Conservation (phyloP, 371 early-diverging fungal species). For the Saksenaea oblongispora region DNA sequence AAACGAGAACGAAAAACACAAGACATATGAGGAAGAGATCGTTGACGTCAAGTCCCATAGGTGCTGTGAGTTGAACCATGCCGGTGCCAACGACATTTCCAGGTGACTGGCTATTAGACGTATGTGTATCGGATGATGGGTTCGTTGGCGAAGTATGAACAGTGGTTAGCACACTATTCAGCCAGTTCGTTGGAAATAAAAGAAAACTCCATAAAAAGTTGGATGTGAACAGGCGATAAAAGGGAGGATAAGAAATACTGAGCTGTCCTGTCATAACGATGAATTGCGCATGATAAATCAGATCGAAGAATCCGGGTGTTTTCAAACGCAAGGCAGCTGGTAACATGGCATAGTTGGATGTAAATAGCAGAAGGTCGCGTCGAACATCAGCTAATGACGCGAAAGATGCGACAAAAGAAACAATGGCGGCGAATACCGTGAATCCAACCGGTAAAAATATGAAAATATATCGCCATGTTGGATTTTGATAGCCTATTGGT, state of each 20-base stretch:
- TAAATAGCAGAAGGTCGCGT: conserved; percentile 45
- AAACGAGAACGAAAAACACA: conserved; percentile 27
- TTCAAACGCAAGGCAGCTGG: conserved; percentile 53
- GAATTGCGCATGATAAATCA: conserved; percentile 57
- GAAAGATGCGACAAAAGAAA: conserved; percentile 43
- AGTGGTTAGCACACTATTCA: neutral
- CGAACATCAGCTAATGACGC: conserved; percentile 38
- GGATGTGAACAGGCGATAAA: conserved; percentile 52
- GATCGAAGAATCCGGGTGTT: conserved; percentile 58
- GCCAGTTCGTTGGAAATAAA: conserved; percentile 26
- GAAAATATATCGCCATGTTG: conserved; percentile 40
- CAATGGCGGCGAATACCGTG: conserved; percentile 37
- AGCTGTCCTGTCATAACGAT: conserved; percentile 52
- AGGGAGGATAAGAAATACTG: conserved; percentile 53
- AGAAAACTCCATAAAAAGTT: conserved; percentile 62
- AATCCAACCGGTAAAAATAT: conserved; percentile 48
- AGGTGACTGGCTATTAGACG: neutral
- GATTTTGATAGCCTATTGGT: conserved; percentile 51
- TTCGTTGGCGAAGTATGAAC: neutral
- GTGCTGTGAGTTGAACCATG: conserved; percentile 42
- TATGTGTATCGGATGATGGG: neutral
- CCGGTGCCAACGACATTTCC: conserved; percentile 38
- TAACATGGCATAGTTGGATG: conserved; percentile 55
- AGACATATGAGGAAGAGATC: conserved; percentile 42
- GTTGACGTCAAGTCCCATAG: conserved; percentile 43